These are phyloP conservation scores for Globisporangium uncinulatum DNA, from an alignment of 352 stramenopile species.

Conservation along the genomic window DNA sequence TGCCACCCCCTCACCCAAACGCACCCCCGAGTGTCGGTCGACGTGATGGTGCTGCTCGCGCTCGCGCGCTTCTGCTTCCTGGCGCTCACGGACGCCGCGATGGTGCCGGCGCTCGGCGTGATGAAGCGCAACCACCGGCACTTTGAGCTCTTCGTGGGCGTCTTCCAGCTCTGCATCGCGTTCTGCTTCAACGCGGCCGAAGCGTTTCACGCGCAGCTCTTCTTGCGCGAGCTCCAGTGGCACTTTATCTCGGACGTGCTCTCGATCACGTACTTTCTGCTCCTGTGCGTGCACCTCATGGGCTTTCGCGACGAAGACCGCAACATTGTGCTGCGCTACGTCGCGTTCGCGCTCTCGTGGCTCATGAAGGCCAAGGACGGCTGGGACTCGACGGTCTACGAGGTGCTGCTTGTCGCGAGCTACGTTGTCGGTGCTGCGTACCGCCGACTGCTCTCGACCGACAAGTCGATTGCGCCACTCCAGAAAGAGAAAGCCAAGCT, in stretches of 20 bases:
- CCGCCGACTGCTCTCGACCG: slow-evolving; percentile 37
- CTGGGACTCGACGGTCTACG: slow-evolving; percentile 67
- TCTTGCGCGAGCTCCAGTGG: slow-evolving; percentile 72
- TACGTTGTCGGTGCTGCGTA: slow-evolving; percentile 58
- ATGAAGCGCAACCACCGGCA: slow-evolving; percentile 81
- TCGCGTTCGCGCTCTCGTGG: slow-evolving; percentile 78
- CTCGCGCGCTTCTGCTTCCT: slow-evolving; percentile 64
- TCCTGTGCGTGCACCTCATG: slow-evolving; percentile 84
- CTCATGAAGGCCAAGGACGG: slow-evolving; percentile 84
- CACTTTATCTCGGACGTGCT: slow-evolving; percentile 87
- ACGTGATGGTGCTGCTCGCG: slow-evolving; percentile 30
- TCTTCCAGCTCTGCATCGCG: slow-evolving; percentile 73
- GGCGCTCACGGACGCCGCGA: slow-evolving; percentile 63
- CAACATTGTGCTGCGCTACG: slow-evolving; percentile 83
- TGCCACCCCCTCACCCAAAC: no score
- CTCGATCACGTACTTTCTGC: slow-evolving; percentile 79
- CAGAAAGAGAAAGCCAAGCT: slow-evolving; percentile 48
- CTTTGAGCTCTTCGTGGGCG: slow-evolving; percentile 87
- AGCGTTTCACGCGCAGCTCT: slow-evolving; percentile 55
- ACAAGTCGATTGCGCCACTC: slow-evolving; percentile 44
- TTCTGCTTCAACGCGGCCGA: slow-evolving; percentile 84
- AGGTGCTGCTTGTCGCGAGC: slow-evolving; percentile 50
- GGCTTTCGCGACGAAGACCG: slow-evolving; percentile 72
- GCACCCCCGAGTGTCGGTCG: no score
- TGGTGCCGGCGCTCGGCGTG: slow-evolving; percentile 69